phyloP scores from a whole-genome alignment of 2,329 filamentous ascomycete species.

The Blastomyces gilchristii region DNA sequence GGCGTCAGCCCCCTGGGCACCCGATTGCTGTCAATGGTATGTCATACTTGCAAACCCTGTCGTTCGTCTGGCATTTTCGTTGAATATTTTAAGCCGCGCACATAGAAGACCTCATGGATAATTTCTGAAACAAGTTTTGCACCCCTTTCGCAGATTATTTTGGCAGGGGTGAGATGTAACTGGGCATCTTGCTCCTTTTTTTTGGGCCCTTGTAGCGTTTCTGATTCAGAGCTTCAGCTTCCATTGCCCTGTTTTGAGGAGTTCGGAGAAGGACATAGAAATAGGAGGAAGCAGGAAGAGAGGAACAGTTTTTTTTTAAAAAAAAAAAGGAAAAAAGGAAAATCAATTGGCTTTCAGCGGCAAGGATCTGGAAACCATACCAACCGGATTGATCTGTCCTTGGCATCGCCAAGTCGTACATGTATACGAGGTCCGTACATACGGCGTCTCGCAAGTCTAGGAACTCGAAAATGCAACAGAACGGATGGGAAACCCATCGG shows the following conservation, averaged over 20 bases:
- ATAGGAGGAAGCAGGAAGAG: not conserved
- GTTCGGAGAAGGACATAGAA: not conserved
- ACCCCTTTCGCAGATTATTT: not conserved
- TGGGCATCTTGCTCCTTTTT: not conserved
- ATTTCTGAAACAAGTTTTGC: not conserved
- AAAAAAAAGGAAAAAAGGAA: not conserved
- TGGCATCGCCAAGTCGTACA: not conserved
- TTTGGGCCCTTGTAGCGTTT: not conserved
- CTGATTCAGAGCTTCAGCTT: not conserved
- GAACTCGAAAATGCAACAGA: not conserved
- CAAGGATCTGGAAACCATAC: not conserved
- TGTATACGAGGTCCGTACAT: no score
- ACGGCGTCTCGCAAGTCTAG: not conserved
- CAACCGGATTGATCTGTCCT: not conserved
- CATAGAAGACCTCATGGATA: not conserved
- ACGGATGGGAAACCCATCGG: not conserved
- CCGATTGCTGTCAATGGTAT: not conserved
- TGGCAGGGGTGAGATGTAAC: not conserved
- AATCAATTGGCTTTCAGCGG: not conserved
- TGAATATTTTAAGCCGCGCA: not conserved
- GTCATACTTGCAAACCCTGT: not conserved
- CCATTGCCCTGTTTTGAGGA: not conserved
- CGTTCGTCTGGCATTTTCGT: not conserved
- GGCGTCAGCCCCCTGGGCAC: not conserved
- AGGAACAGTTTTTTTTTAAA: no score